Evolutionary conservation across 208 protist genomes (phyloP), one percentile per base, ranked within the genome.

Genomic region (Acanthamoeba culbertsoni): DNA sequence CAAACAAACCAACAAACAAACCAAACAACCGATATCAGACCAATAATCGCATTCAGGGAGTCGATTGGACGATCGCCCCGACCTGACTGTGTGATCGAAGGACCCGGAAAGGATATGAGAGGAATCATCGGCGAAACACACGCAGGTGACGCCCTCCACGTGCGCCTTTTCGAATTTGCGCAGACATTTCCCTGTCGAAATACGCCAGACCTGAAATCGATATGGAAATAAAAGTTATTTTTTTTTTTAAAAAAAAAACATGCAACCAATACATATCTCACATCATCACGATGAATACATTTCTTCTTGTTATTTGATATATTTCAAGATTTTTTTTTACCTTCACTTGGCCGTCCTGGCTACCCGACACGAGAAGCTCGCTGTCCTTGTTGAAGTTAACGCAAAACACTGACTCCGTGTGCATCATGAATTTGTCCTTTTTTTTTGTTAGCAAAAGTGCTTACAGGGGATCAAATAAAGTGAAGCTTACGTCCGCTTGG

Each of bases 351-450:
- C 91, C 91, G 12, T 93, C 91, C 43, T 93, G 63, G 33, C 73
- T 93, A 20, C 91, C 91, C 26, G 91, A 75, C 0, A 43, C 75
- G 26, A 93, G 68, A 23, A 89, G 73, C 26, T 93, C 71, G 91
- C 73, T 93, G 55, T 93, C 91, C 45, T 93, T 93, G 37, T 73
- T 93, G 53, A 84, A 93, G 14, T 40, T 59, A 8, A 93, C n/a
- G 26, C 91, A 93, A 40, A 93, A 88, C 18, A 93, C 91, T 18
- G 91, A 84, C 91, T 93, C 73, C 6, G 45, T 40, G 55, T 93
- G 91, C 68, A 93, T 93, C 91, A 93, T 93, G 33, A 88, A 75
- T 33, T 93, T 88, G 71, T 88, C 91, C 91, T 18, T 84, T 23
- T 10, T 28, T 53, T 42, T 90, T 55, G 8, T 68, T 31, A 7